These are phyloP conservation scores for Scheffersomyces coipomensis DNA, from an alignment of 805 yeast species.

Conservation along the genomic window DNA sequence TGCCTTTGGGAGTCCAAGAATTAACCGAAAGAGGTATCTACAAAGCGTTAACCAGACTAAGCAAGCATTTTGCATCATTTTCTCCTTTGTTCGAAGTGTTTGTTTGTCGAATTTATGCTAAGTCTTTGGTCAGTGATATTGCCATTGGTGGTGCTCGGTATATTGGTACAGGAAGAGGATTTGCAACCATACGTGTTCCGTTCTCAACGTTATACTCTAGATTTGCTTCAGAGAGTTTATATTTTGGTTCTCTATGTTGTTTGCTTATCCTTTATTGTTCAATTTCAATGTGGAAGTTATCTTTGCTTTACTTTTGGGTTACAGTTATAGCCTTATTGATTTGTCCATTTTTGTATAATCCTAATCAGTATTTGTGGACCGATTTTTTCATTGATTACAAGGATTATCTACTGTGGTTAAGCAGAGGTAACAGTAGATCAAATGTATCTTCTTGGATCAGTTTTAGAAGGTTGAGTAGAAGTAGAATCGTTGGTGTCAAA, in stretches of 20 bases:
- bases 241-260: conserved; percentile 57
- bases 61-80: conserved; percentile 64
- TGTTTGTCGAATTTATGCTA: conserved; percentile 75
- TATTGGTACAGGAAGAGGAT: conserved; percentile 84
- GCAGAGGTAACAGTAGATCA: conserved; percentile 48
- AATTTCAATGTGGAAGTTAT: conserved; percentile 58
- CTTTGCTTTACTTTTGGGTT: conserved; percentile 69
- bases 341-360: conserved; percentile 75
- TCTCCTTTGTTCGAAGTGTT: conserved; percentile 84
- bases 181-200: conserved; percentile 78
- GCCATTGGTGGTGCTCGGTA: conserved; percentile 86
- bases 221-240: conserved; percentile 66
- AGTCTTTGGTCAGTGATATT: conserved; percentile 68
- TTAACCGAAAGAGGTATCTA: conserved; percentile 79
- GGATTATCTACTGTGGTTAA: conserved; percentile 50
- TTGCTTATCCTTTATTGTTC: conserved; percentile 56
- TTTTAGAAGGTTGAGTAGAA: conserved; percentile 49
- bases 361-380: conserved; percentile 68
- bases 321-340: conserved; percentile 63
- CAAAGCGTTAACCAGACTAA: conserved; percentile 69
- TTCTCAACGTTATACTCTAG: conserved; percentile 72
- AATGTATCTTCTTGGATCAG: conserved; percentile 42
- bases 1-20: conserved; percentile 78
- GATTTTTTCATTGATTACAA: conserved; percentile 73
- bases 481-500: conserved; percentile 58